Evolutionary conservation across 148 eudicot species (phyloP), one percentile per base, ranked within the genome.

Genomic region (Rhododendron williamsianum): DNA sequence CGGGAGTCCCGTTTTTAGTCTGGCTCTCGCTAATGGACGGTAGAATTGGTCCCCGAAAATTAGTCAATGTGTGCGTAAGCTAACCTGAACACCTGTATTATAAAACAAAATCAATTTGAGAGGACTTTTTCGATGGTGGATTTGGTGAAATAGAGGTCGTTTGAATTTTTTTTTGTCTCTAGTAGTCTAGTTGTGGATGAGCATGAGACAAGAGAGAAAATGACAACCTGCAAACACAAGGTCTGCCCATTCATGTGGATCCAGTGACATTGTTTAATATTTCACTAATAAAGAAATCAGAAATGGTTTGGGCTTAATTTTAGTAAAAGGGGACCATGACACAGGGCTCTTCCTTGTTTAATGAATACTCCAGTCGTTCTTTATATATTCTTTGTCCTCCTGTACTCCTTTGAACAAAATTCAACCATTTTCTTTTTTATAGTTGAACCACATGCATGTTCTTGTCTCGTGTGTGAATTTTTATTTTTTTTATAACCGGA

Each of bases 181-280:
- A 43, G 52, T 45, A 23, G 51, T 77, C 52, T 23, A n/a, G 54
- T 78, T 45, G 33, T 78, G 81, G 81, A 78, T 78, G 81, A 78
- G 81, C 33, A 11, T 10, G 54, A 43, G 33, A 23, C 54, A 38
- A 46, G 4, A 45, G 46, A 43, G 51, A 43, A 54, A 78, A 78
- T 23, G 30, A 21, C 54, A 21, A 45, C 54, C 46, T 78, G 78
- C 46, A 35, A 16, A 74, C 38, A 4, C 76, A 71, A 71, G 76
- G 41, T 12, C 76, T 71, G 13, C 76, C 33, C 33, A 38, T 71
- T 33, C 38, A 12, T 71, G 76, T 71, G 76, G 76, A 71, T 71
- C 76, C 76, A 71, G 13, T 4, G 19, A 71, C 19, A 30, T 71
- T 5, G 30, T 74, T 35, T 41, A 41, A 41, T 41, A 35, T 74